Evolutionary conservation across 176 grass and related monocot genomes (phyloP).

Genomic region (Oryza longistaminata): DNA sequence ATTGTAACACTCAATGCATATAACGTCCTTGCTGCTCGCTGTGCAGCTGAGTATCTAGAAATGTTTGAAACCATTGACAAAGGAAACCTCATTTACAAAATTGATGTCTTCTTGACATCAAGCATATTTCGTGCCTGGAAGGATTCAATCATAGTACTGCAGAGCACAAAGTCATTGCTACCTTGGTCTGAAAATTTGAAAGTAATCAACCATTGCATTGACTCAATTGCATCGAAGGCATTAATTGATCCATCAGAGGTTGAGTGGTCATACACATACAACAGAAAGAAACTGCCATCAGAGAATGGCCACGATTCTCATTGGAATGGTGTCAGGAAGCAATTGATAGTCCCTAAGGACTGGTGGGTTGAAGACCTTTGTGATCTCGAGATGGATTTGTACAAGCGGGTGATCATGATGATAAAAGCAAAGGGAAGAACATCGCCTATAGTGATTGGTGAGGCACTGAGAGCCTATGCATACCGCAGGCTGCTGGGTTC

Average conservation of each 20-base stretch:
- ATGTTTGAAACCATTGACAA: constrained; percentile 92
- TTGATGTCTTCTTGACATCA: constrained; percentile 89
- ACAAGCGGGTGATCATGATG: constrained; percentile 68
- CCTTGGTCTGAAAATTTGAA: constrained; percentile 88
- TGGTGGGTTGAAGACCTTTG: constrained; percentile 99
- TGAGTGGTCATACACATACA: constrained; percentile 97
- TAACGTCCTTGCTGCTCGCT: constrained; percentile 82
- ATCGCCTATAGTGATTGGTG: constrained; percentile 58
- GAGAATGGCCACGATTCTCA: constrained; percentile 71
- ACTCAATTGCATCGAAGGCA: constrained; percentile 74
- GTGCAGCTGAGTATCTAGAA: constrained; percentile 91
- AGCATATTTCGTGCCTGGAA: constrained; percentile 93
- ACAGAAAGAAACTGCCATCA: constrained; percentile 83
- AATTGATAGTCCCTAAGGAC: constrained; percentile 73
- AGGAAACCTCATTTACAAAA: constrained; percentile 99
- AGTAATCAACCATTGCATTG: constrained; percentile 76
- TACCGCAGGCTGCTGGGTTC: constrained; percentile 65
- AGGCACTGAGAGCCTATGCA: constrained; percentile 87
- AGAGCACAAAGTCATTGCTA: constrained; percentile 70
- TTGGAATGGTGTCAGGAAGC: constrained; percentile 96
- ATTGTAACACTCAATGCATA: constrained; percentile 93
- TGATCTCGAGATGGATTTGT: constrained; percentile 89
- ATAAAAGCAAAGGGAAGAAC: constrained; percentile 65
- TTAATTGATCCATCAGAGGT: constrained; percentile 87
- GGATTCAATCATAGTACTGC: constrained; percentile 90